Base-by-base conservation (phyloP, 2,329 filamentous ascomycete genomes). In the Talaromyces sp. region DNA sequence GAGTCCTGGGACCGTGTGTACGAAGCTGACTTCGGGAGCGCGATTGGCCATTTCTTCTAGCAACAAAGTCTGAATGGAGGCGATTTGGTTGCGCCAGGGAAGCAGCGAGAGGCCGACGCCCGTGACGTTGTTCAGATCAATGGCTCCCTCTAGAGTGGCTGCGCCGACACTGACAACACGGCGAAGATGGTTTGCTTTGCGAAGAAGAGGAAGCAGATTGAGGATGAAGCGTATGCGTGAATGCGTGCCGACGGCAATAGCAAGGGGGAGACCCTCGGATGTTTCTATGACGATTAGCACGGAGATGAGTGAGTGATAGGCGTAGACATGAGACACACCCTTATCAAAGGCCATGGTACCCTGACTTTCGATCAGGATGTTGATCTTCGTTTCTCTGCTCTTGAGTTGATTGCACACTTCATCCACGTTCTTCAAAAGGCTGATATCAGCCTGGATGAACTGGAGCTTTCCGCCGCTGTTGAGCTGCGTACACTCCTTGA, bases 141-240 rank as follows among this genome's bases (percentile, higher is more conserved):
- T 71, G 3, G 73, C 63, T 3, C 80, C 80, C 73, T 87, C 85
- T 14, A 78, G 76, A n/a, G 82, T 80, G 4, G 76, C 83, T 0
- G 79, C 81, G 0, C 84, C 73, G n/a, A 87, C 79, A n/a, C 75
- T 81, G 25, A 87, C 78, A 8, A 86, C 82, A 8, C 85, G 82
- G 0, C 81, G 78, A 25, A 86, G 76, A 5, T 73, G 65, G 0
- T 76, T 67, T 0, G 84, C 79, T n/a, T 68, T 69, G 11, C 76
- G 74, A 1, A 89, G 76, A 0, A 82, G 77, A 0, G 86, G 85
- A 8, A 87, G 80, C 0, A 89, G 79, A 60, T 86, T 85, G 50
- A 78, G 63, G 12, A 83, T 77, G 68, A 87, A 83, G 42, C 84
- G 83, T 65, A 83, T 79, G 21, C 86, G 85, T 4, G 82, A 78